Evolutionary conservation across 2,329 filamentous ascomycete species (phyloP).

Genomic region (Hymenoscyphus occultus): DNA sequence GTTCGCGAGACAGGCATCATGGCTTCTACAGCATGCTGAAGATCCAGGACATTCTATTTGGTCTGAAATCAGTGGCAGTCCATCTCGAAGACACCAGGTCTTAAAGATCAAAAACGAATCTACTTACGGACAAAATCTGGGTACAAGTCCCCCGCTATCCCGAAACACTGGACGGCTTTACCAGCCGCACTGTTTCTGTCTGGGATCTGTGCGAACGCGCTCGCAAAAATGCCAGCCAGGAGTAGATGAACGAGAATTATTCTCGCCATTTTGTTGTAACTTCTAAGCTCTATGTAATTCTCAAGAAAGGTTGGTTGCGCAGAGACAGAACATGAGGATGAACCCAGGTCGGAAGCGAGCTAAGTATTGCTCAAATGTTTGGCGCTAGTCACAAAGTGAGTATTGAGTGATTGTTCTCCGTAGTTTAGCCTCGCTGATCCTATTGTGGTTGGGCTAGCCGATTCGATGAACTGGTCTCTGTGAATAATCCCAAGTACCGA

Average conservation of each 20-base stretch:
- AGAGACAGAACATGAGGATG: background rate
- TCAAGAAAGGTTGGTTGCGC: background rate
- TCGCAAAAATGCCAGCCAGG: background rate
- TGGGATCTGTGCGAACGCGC: background rate
- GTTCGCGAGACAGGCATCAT: background rate
- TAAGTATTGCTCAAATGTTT: background rate
- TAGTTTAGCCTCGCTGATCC: background rate
- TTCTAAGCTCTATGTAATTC: background rate
- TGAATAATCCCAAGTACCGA: background rate
- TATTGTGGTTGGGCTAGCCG: background rate
- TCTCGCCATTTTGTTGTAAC: background rate
- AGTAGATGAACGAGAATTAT: background rate
- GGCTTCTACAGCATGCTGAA: background rate
- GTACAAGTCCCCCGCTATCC: background rate
- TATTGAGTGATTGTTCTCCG: background rate
- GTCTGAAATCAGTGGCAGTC: background rate
- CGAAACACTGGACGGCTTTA: background rate
- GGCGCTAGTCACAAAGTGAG: background rate
- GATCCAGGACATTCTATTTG: background rate
- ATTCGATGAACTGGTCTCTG: background rate
- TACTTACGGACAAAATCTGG: background rate
- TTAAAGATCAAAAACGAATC: background rate
- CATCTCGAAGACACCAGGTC: background rate
- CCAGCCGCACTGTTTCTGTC: background rate
- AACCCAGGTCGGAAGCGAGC: background rate